These are phyloP conservation scores for Hippophae rhamnoides DNA, from an alignment of 306 rosid genomes.

Conservation along the genomic window DNA sequence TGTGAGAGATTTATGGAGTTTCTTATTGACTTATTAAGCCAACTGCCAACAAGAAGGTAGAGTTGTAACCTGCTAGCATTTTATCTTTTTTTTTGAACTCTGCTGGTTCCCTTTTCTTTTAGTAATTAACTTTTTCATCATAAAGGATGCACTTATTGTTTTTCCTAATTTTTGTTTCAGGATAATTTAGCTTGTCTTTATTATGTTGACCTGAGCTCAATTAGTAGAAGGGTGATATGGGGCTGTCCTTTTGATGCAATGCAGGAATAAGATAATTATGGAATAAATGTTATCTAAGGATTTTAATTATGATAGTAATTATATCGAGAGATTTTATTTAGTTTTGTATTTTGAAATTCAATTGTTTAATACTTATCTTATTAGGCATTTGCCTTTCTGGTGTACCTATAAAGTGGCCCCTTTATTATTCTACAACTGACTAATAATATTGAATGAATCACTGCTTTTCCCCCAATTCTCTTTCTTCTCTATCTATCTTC, in stretches of 20 bases:
- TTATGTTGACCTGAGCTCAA: neutral
- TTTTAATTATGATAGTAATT: too few species aligned
- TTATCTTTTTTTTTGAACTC: neutral
- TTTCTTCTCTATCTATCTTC: too few species aligned
- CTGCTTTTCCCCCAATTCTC: too few species aligned
- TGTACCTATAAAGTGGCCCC: too few species aligned
- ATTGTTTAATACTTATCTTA: too few species aligned
- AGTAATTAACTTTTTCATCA: neutral
- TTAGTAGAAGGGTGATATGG: neutral
- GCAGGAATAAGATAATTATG: neutral
- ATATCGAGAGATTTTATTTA: too few species aligned
- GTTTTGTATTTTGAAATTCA: too few species aligned
- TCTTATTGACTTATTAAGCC: constrained; percentile 95
- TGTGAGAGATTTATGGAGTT: constrained; percentile 98
- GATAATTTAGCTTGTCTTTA: neutral
- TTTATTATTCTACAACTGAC: too few species aligned
- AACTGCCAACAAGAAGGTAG: constrained; percentile 95
- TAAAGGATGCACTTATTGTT: neutral
- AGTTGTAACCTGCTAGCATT: neutral
- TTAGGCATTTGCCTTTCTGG: too few species aligned
- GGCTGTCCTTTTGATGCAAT: neutral
- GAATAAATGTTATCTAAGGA: too few species aligned
- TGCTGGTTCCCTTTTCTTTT: neutral
- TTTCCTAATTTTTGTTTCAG: neutral
- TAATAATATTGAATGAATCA: too few species aligned